Conservation (phyloP, 2,329 filamentous ascomycete species). For the Colletotrichum siamense region DNA sequence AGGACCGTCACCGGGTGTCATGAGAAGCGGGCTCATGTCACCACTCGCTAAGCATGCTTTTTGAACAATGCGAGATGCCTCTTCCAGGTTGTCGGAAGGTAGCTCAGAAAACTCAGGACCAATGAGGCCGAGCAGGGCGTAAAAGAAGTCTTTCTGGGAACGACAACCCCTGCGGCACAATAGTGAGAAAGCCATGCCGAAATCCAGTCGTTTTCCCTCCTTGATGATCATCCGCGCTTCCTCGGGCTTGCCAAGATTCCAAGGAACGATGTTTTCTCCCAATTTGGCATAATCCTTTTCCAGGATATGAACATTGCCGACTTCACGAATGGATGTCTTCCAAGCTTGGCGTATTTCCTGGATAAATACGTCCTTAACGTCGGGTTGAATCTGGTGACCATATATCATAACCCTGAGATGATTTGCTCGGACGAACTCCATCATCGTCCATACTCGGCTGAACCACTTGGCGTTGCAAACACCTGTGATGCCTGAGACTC, state of each 20-base stretch:
- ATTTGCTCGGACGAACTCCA: not conserved
- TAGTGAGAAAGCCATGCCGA: not conserved
- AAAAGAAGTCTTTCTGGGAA: not conserved
- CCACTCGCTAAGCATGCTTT: not conserved
- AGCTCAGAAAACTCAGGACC: not conserved
- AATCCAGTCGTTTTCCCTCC: rapidly evolving
- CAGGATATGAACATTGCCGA: not conserved
- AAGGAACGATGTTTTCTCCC: not conserved
- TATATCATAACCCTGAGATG: not conserved
- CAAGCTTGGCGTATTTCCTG: not conserved
- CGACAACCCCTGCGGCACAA: not conserved
- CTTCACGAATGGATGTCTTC: not conserved
- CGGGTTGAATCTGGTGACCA: rapidly evolving
- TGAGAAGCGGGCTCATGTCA: not conserved
- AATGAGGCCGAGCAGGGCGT: not conserved
- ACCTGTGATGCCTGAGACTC: not conserved
- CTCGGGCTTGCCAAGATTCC: not conserved
- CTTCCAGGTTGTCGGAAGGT: not conserved
- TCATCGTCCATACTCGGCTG: not conserved
- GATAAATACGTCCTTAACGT: rapidly evolving
- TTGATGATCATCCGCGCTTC: not conserved
- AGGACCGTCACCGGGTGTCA: not conserved
- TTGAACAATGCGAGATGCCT: not conserved
- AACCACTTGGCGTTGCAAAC: not conserved
- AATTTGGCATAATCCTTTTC: not conserved